These are phyloP conservation scores for Cryptococcus sp. DNA, from an alignment of 1,284 basidiomycete species.

Conservation along the genomic window DNA sequence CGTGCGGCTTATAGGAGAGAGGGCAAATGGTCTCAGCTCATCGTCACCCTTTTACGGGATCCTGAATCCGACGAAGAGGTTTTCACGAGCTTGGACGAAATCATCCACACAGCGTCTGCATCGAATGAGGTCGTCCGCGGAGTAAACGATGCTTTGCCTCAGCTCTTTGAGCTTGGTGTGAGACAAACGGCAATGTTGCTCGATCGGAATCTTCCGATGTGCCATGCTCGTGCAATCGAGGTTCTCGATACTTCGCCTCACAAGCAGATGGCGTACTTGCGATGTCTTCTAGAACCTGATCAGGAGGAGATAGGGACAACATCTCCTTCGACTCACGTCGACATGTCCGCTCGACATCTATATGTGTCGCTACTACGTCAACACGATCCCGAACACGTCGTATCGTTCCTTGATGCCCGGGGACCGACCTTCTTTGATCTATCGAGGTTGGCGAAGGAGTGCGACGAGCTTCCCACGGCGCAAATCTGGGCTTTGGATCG, in stretches of 20 bases:
- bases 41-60: slow-evolving; percentile 76
- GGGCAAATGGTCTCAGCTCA: slow-evolving; percentile 70
- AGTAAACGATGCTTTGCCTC: slow-evolving; percentile 63
- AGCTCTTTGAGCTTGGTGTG: slow-evolving; percentile 66
- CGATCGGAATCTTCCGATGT: slow-evolving; percentile 59
- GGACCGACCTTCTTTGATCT: slow-evolving; percentile 65
- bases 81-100: slow-evolving; percentile 66
- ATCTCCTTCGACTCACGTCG: slow-evolving; percentile 55
- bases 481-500: slow-evolving; percentile 80
- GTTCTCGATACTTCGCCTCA: slow-evolving; percentile 52
- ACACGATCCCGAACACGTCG: slow-evolving; percentile 67
- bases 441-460: slow-evolving; percentile 62
- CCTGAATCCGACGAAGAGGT: slow-evolving; percentile 65
- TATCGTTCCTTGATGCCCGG: slow-evolving; percentile 67
- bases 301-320: slow-evolving; percentile 29
- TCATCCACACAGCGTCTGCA: slow-evolving; percentile 52
- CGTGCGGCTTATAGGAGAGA: slow-evolving; percentile 77
- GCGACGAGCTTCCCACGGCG: slow-evolving; percentile 73
- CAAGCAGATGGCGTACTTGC: slow-evolving; percentile 75
- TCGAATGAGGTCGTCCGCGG: slow-evolving; percentile 60
- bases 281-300: slow-evolving; percentile 69
- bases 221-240: slow-evolving; percentile 21
- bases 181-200: slow-evolving; percentile 72
- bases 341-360: slow-evolving; percentile 58
- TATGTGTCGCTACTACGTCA: slow-evolving; percentile 76